These are phyloP conservation scores for Trametes punicea DNA, from an alignment of 768 basidiomycete species.

Conservation along the genomic window DNA sequence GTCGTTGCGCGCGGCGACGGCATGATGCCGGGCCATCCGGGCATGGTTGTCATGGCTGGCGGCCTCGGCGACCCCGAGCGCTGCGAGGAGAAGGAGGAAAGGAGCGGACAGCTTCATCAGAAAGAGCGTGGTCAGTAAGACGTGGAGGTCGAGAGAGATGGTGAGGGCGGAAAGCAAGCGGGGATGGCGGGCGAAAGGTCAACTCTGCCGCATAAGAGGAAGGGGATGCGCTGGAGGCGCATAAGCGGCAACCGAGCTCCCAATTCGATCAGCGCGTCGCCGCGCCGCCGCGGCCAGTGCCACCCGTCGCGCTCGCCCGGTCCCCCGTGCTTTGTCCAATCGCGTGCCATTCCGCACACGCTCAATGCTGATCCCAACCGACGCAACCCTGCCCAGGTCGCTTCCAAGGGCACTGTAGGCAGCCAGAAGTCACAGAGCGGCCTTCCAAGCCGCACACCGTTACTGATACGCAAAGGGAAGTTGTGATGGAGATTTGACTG, in stretches of 20 bases:
- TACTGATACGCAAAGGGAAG: background rate
- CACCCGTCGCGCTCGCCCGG: background rate
- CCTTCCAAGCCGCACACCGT: background rate
- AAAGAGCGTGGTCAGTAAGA: slow-evolving; percentile 9
- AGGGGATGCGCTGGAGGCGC: background rate
- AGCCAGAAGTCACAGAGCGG: slow-evolving; percentile 5
- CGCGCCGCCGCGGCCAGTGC: background rate
- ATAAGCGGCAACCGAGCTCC: slow-evolving; percentile 5
- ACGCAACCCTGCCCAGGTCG: background rate
- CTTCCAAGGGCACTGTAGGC: background rate
- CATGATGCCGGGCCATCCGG: slow-evolving; percentile 19
- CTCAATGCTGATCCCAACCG: too few relatives aligned
- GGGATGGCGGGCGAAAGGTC: background rate
- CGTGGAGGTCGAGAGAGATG: slow-evolving; percentile 3
- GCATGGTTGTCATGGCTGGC: slow-evolving; percentile 37
- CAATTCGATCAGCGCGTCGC: background rate
- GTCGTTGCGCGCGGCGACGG: background rate
- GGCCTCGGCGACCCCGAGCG: slow-evolving; percentile 30
- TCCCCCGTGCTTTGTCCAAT: background rate
- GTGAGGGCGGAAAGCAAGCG: background rate
- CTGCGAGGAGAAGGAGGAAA: slow-evolving; percentile 35
- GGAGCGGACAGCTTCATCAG: slow-evolving; percentile 45
- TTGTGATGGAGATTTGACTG: background rate
- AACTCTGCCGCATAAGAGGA: background rate
- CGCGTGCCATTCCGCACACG: background rate